Evolutionary conservation across 2,329 filamentous ascomycete genomes (phyloP).

Genomic region (Hirsutella rhossiliensis): DNA sequence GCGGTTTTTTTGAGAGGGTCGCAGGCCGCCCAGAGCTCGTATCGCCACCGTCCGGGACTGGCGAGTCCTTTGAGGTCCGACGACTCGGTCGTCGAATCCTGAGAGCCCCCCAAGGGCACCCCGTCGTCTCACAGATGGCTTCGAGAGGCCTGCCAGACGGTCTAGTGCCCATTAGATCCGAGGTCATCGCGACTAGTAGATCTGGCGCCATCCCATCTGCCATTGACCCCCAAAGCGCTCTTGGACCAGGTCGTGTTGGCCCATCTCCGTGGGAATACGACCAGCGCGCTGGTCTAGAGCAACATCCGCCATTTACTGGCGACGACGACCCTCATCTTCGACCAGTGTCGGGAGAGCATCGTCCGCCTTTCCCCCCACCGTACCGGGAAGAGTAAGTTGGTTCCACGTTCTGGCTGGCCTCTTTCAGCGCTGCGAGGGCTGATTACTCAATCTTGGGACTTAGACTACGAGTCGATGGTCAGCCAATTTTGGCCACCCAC

Average conservation of each 20-base stretch:
- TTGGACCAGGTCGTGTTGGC: no score
- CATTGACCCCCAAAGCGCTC: no score
- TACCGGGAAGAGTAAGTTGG: constrained; percentile 1
- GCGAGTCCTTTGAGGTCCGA: neutral
- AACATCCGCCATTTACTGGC: neutral
- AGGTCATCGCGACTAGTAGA: no score
- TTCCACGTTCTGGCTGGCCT: neutral
- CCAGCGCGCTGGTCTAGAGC: neutral
- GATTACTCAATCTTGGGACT: neutral
- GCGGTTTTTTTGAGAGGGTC: constrained; percentile 24
- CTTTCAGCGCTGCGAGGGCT: neutral
- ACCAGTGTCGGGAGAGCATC: neutral
- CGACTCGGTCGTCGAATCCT: constrained; percentile 1
- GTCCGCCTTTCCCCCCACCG: neutral
- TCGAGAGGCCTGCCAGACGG: no score
- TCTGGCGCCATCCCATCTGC: no score
- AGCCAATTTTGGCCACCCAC: neutral
- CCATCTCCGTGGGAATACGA: no score
- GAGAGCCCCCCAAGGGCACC: neutral
- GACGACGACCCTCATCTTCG: neutral
- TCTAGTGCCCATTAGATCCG: no score
- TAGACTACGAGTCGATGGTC: neutral
- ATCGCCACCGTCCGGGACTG: neutral
- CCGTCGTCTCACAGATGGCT: no score
- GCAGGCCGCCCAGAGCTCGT: constrained; percentile 1